Base-by-base conservation (phyloP, 805 yeast genomes). In the Jamesozyma spencerorum region DNA sequence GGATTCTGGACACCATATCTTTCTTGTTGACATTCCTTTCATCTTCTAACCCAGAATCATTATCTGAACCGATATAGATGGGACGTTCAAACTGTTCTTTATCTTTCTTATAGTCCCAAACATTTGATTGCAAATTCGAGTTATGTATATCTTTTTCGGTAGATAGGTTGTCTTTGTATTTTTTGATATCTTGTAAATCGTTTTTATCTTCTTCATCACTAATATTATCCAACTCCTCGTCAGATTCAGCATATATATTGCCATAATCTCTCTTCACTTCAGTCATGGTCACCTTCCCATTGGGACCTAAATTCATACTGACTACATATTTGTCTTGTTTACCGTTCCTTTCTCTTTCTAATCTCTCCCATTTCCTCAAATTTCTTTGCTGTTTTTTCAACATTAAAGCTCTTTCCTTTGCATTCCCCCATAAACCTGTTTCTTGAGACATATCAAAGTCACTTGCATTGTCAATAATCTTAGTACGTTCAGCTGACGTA, bases 381-480 rank as follows among this genome's bases (percentile, higher is more conserved):
- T 76, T 79, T 43, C 80, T 73, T 53, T 92, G 97, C 57, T 88
- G 97, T 49, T 77, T 77, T 58, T 87, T 86, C 51, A 92, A 65
- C 56, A 85, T 86, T 42, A 86, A 66, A 0, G 97, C 97, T 49
- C 92, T 75, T 51, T 94, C 97, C 39, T 80, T 71, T 1, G 95
- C 80, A 30, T 70, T 66, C 0, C 94, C 79, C 97, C 98, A 92
- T 46, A 81, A 65, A 48, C 75, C 81, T 26, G 69, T 70, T 1
- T 72, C 63, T 2, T 66, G 65, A 0, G 85, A 75, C 28, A 70
- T 63, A 13, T 72, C 66, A 41, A 80, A 61, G 57, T 92, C 98
- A 4, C 94, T 77, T 0, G 94, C 96, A 55, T 85, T 81, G 57
- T 92, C 99, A 31, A 94, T 88, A 47, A 92, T 86, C 50, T 76